A percentile compares a stretch with the other conserved stretches of the same genome.
Conservation (phyloP, 116 monocot genomes). For the Dioscorea cayenensis region DNA sequence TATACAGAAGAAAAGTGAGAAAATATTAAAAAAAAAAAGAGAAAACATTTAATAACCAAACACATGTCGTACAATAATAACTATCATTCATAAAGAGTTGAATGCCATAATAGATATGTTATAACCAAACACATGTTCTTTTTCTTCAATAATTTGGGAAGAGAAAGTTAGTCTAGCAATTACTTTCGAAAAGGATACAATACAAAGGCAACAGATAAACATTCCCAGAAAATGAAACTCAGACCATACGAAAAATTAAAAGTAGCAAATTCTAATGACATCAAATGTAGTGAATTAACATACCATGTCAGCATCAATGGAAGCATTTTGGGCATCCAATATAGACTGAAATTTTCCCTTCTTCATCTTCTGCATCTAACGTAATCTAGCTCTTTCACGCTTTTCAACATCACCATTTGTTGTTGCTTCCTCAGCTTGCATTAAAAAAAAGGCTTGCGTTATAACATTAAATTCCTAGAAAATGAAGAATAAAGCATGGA, state of each 20-base stretch:
- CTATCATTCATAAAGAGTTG: no score
- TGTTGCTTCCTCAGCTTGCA: conserved; percentile 33
- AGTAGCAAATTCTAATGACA: not conserved
- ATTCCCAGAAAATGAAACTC: not conserved
- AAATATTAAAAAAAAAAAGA: no score
- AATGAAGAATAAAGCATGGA: not conserved
- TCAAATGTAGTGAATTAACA: not conserved
- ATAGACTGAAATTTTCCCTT: conserved; percentile 87
- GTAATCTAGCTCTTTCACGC: conserved; percentile 72
- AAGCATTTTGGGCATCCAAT: conserved; percentile 71
- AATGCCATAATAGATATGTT: no score
- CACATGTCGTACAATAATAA: no score
- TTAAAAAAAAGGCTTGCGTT: not conserved
- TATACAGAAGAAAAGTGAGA: no score
- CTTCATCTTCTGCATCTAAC: conserved; percentile 77
- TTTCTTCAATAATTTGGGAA: no score
- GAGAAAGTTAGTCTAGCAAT: no score
- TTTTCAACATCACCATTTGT: conserved; percentile 48
- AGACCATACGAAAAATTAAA: no score
- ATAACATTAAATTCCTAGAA: not conserved
- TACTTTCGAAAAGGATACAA: not conserved
- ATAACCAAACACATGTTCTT: no score
- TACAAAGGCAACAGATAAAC: not conserved
- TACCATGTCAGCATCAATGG: conserved; percentile 94
- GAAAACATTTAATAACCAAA: no score